Evolutionary conservation across 305 asterid genomes (phyloP), one percentile per base, ranked within the genome.

Genomic region (Solanum hybrid): DNA sequence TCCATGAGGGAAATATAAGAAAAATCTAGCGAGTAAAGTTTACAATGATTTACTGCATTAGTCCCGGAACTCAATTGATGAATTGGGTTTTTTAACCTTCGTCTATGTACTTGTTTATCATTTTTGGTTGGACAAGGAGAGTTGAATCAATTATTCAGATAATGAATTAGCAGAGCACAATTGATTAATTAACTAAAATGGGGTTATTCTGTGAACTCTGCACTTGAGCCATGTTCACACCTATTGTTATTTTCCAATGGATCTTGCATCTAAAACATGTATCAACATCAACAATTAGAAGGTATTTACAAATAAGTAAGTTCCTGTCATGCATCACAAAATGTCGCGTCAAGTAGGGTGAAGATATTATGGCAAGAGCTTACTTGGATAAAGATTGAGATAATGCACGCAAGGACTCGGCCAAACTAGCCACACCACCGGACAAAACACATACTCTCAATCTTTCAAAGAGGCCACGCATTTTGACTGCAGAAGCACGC

Each of bases 401-500:
- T 88, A 97, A 94, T 82, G 93, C 92, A 82, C 95, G 95, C 91
- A 98, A 86, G 39, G 99, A 94, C 79, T 98, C 98, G 1, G 96
- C 90, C 90, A 97, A 95, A 81, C 92, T 94, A 72, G 95, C 93
- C 29, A 93, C 93, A 72, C 95, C 95, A 86, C 95, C 89, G 3
- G 98, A 95, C 77, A 93, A 92, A 92, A 98, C 95, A 90, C 97
- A 94, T 90, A 90, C 91, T 94, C 95, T 96, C 88, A 98, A 94
- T 90, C 99, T 95, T 93, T 96, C 99, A 51, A 97, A 98, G 90
- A 95, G 96, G 89, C 96, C 93, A 68, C 94, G 98, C 91, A 93
- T 94, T 91, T 95, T 98, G 86, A 98, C 96, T 39, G 99, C 98
- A 92, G 99, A 98, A 88, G 94, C 89, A 89, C 99, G 98, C 92